A percentile compares a stretch with the other conserved stretches of the same genome.
These are phyloP conservation scores for Talaromyces trachyspermus DNA, from an alignment of 495 filamentous ascomycete genomes.

Conservation along the genomic window DNA sequence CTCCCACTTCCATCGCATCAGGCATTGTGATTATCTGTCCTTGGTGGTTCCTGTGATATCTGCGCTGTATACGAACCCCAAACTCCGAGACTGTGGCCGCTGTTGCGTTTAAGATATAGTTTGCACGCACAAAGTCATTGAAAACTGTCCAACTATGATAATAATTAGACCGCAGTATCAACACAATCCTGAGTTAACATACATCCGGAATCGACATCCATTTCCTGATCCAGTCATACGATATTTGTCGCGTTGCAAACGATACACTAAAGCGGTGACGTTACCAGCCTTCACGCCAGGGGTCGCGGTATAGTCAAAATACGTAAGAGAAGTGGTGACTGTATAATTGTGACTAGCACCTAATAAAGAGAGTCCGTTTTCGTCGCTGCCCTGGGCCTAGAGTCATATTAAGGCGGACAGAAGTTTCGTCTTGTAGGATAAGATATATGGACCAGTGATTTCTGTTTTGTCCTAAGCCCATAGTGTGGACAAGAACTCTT, in stretches of 20 bases:
- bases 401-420: background rate
- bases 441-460: background rate
- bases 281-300: background rate
- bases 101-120: background rate
- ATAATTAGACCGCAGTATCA: background rate
- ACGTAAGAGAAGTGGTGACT: background rate
- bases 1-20: background rate
- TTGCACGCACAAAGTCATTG: background rate
- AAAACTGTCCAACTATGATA: background rate
- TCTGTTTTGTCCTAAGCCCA: background rate
- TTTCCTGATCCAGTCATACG: background rate
- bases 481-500: background rate
- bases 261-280: background rate
- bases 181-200: background rate
- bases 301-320: background rate
- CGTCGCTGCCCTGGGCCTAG: background rate
- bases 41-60: too few species aligned
- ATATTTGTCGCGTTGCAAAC: background rate
- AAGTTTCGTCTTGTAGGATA: background rate
- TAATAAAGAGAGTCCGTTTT: background rate
- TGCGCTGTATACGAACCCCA: too few species aligned
- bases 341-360: background rate
- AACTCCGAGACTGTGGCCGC: background rate
- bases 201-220: conserved; percentile 1
- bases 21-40: too few species aligned